These are phyloP conservation scores for Amoeboaphelidium protococcarum DNA, from an alignment of 371 early-diverging fungal species.

Conservation along the genomic window DNA sequence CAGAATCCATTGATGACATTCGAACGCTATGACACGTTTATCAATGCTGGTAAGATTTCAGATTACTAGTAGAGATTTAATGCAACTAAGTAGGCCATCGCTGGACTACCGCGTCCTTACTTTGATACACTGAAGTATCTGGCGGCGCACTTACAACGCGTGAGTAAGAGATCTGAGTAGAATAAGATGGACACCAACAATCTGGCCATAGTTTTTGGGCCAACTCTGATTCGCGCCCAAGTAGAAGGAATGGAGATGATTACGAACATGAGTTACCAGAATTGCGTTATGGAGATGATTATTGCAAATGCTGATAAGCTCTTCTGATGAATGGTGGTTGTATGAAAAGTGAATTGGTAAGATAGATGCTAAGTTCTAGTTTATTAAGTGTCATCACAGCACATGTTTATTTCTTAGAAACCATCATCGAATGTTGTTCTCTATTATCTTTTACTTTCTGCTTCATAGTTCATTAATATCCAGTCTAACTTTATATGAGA, in stretches of 20 bases:
- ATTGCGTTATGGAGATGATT: slow-evolving; percentile 23
- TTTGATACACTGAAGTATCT: slow-evolving; percentile 36
- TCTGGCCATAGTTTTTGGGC: slow-evolving; percentile 53
- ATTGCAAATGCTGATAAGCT: slow-evolving; percentile 21
- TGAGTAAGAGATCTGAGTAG: slow-evolving; percentile 26
- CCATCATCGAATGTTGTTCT: no score
- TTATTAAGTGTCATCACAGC: no score
- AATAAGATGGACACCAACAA: slow-evolving; percentile 70
- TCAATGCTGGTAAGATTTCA: slow-evolving; percentile 33
- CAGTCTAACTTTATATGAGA: no score
- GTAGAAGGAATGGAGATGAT: slow-evolving; percentile 20
- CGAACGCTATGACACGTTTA: slow-evolving; percentile 44
- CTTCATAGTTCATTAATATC: no score
- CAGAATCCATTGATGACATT: slow-evolving; percentile 42
- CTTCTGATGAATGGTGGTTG: no score
- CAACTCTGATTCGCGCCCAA: slow-evolving; percentile 24
- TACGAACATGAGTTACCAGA: slow-evolving; percentile 21
- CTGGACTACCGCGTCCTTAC: slow-evolving; percentile 33
- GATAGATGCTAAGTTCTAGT: no score
- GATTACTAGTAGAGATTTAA: slow-evolving; percentile 46
- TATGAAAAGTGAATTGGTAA: no score
- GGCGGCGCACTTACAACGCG: slow-evolving; percentile 33
- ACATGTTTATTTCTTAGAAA: no score
- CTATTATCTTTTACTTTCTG: no score
- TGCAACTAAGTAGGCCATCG: slow-evolving; percentile 34